Base-by-base conservation (phyloP, 768 basidiomycete genomes). In the Phylloporus rhodoxanthus region DNA sequence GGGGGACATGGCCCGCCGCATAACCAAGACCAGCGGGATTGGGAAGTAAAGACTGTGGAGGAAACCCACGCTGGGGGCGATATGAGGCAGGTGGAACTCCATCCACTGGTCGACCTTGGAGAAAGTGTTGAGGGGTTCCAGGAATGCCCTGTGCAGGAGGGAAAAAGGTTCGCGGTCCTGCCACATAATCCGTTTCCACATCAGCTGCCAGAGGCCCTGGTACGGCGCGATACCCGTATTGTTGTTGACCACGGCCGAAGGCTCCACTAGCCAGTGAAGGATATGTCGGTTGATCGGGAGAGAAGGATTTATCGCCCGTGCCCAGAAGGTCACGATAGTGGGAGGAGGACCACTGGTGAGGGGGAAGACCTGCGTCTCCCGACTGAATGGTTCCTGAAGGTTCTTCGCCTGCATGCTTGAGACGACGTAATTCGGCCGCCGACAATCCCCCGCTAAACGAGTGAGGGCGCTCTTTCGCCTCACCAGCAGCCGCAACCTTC, bases 401-500 rank as follows among this genome's bases (percentile, higher is more conserved):
- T 33, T 64, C 66, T 49, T 80, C 80, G 43, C 79, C 84, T 25
- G 74, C 80, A 59, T 86, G 84, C 64, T 86, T 84, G 48, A 90
- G 71, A 59, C 86, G 84, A 56, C 82, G 81, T 48, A 89, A 72
- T 57, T 90, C 87, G 41, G 85, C 82, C 43, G 70, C 75, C 6
- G 87, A 86, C 41, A 89, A 70, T 25, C 84, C 85, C 37, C 87
- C 87, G 52, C 84, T 88, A 64, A 87, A 89, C 0, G 87, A 89
- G 62, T 85, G 87, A 14, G 87, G 87, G 47, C 87, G 78, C 62
- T 87, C 87, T 64, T 85, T 84, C 42, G 79, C 71, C 62, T 88
- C 85, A 47, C 68, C 68, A 47, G 73, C 56, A 39, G 74, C 68
- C 32, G 70, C 73, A 34, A 74, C 68, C 66, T 84, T 85, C 57